Evolutionary conservation across 306 rosid genomes (phyloP).

Genomic region (Sesbania bispinosa): DNA sequence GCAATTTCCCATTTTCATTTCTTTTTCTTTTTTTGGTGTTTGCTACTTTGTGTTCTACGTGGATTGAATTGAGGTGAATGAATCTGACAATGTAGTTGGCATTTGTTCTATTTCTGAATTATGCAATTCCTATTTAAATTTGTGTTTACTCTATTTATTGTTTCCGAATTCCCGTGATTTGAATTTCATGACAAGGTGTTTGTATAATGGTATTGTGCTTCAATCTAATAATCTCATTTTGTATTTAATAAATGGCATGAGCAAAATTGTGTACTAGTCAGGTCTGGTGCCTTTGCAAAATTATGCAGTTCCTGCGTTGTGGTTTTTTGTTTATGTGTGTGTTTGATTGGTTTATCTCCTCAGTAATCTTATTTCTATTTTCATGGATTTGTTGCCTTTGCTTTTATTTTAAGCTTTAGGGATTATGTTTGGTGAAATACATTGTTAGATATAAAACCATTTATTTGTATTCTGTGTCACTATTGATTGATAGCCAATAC

Average conservation of each 20-base stretch:
- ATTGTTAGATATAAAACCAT: too few species aligned
- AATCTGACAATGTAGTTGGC: conserved; percentile 13
- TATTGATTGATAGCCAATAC: too few species aligned
- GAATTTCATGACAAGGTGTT: neutral
- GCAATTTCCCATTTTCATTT: neutral
- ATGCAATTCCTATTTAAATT: neutral
- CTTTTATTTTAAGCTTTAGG: too few species aligned
- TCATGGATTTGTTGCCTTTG: neutral
- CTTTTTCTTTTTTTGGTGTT: neutral
- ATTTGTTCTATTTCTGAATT: neutral
- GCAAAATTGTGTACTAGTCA: conserved; percentile 1
- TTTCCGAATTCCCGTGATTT: neutral
- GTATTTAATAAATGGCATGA: neutral
- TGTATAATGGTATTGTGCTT: conserved; percentile 5
- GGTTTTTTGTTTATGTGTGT: neutral
- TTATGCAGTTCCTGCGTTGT: too few species aligned
- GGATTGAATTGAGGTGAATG: conserved; percentile 6
- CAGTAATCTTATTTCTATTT: neutral
- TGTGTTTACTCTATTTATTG: neutral
- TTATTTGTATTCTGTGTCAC: too few species aligned
- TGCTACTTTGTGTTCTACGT: neutral
- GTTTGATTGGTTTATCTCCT: neutral
- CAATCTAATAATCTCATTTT: neutral
- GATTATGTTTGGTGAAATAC: neutral
- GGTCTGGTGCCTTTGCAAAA: conserved; percentile 8